A percentile compares a stretch with the other conserved stretches of the same genome.
Conservation (phyloP, 768 basidiomycete genomes). For the Leccinum ochraceum region DNA sequence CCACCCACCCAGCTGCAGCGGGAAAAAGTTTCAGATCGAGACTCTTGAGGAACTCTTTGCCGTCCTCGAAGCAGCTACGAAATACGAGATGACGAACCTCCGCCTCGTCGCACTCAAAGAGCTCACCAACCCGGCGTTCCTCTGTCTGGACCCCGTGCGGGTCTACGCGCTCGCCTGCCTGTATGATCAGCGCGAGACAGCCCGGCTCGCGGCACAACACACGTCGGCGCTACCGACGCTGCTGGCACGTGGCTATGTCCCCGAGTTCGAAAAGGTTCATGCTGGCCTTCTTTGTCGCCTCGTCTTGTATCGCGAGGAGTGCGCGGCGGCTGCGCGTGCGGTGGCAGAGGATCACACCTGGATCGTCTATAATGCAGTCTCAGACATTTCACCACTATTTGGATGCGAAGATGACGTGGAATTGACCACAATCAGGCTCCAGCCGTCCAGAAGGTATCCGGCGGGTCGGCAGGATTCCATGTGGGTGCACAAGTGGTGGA, state of each 20-base stretch:
- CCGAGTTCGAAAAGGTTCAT: constrained; percentile 16
- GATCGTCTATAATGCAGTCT: not conserved
- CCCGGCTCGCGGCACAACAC: constrained; percentile 11
- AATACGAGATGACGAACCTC: constrained; percentile 19
- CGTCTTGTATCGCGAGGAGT: constrained; percentile 13
- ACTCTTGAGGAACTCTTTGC: constrained; percentile 2
- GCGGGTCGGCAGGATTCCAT: not conserved
- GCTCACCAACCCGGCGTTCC: constrained; percentile 4
- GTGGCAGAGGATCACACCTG: constrained; percentile 11
- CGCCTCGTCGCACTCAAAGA: constrained; percentile 1
- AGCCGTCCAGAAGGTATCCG: constrained; percentile 6
- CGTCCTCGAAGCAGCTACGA: constrained; percentile 12
- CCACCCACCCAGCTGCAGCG: constrained; percentile 6
- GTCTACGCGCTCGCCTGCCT: constrained; percentile 19
- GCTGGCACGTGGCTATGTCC: not conserved
- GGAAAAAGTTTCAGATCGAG: not conserved
- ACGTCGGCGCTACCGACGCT: constrained; percentile 10
- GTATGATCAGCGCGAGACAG: not conserved
- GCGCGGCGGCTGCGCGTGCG: not conserved
- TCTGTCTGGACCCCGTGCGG: constrained; percentile 7
- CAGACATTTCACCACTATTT: not conserved
- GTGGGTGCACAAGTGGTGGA: constrained; percentile 16
- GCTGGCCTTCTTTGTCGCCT: constrained; percentile 9
- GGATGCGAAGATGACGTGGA: not conserved
- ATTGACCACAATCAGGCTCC: not conserved